Conservation (phyloP, 1,139 yeast genomes). For the Blastobotrys raffinosifermentans region DNA sequence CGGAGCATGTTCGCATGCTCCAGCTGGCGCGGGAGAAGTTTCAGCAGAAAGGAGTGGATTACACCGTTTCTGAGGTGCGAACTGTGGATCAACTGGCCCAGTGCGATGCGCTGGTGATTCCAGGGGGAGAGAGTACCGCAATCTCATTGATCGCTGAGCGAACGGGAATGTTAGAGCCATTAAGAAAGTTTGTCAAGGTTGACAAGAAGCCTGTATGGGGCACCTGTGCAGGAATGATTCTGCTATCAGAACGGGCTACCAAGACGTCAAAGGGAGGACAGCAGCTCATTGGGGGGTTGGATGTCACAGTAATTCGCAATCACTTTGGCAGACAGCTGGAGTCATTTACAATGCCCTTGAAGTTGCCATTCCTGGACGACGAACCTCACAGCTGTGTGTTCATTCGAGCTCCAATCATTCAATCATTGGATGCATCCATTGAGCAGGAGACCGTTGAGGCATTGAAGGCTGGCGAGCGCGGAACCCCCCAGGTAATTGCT, state of each 20-base stretch:
- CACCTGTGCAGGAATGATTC: conserved; percentile 79
- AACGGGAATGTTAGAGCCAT: conserved; percentile 51
- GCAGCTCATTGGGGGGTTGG: conserved; percentile 57
- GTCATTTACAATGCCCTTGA: conserved; percentile 51
- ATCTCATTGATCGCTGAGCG: conserved; percentile 70
- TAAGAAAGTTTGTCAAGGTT: conserved; percentile 46
- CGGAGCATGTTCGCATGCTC: conserved; percentile 60
- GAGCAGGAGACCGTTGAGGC: conserved; percentile 10
- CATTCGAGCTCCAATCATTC: conserved; percentile 72
- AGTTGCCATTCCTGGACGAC: conserved; percentile 43
- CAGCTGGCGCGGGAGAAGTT: conserved; percentile 14
- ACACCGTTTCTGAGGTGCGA: conserved; percentile 45
- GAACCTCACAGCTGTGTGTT: conserved; percentile 39
- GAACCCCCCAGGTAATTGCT: conserved; percentile 26
- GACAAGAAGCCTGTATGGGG: conserved; percentile 66
- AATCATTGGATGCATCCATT: conserved; percentile 22
- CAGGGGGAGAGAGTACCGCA: conserved; percentile 77
- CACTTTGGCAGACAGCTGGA: conserved; percentile 78
- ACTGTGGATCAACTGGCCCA: conserved; percentile 43
- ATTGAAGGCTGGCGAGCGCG: conserved; percentile 7
- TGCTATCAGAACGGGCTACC: conserved; percentile 55
- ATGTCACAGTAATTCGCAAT: conserved; percentile 60
- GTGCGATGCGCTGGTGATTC: conserved; percentile 63
- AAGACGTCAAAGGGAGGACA: conserved; percentile 50
- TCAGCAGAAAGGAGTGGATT: conserved; percentile 11